Evolutionary conservation across 768 basidiomycete species (phyloP).

Genomic region (Lactarius akahatsu): DNA sequence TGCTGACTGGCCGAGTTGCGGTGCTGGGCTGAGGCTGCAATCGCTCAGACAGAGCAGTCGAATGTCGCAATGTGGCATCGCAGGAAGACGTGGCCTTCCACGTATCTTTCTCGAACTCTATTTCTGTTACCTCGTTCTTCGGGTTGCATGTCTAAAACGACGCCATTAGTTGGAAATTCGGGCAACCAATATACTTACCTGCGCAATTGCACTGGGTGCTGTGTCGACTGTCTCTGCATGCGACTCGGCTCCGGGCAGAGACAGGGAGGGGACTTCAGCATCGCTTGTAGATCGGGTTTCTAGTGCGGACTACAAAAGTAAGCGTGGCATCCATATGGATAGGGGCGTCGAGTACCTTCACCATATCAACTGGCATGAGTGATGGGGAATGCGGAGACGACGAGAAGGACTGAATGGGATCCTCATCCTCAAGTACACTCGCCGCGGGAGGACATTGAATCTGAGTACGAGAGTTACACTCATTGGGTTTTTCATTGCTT

Average conservation of each 20-base stretch:
- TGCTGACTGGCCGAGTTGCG: conserved; percentile 36
- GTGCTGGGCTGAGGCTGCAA: conserved; percentile 32
- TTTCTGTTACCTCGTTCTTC: conserved; percentile 1
- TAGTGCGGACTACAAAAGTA: conserved; percentile 1
- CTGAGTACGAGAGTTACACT: neutral
- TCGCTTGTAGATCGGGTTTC: too few relatives aligned
- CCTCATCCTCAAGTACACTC: conserved; percentile 14
- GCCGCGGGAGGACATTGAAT: conserved; percentile 7
- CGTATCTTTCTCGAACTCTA: neutral
- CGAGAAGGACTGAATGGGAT: conserved; percentile 25
- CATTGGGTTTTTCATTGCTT: neutral
- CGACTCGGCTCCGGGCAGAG: neutral
- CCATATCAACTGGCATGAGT: neutral
- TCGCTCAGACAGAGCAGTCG: neutral
- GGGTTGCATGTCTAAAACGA: neutral
- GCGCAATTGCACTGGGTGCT: neutral
- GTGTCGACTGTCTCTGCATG: neutral
- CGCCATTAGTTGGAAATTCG: neutral
- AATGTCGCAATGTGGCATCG: neutral
- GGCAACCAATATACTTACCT: neutral
- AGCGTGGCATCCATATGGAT: neutral
- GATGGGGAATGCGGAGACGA: conserved; percentile 4
- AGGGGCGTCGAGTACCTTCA: neutral
- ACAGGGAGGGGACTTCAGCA: neutral
- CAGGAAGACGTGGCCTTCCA: neutral